Percentiles rank a stretch among this genome's conserved stretches.
phyloP scores from a whole-genome alignment of 352 stramenopile species.

The Plasmopara muralis region DNA sequence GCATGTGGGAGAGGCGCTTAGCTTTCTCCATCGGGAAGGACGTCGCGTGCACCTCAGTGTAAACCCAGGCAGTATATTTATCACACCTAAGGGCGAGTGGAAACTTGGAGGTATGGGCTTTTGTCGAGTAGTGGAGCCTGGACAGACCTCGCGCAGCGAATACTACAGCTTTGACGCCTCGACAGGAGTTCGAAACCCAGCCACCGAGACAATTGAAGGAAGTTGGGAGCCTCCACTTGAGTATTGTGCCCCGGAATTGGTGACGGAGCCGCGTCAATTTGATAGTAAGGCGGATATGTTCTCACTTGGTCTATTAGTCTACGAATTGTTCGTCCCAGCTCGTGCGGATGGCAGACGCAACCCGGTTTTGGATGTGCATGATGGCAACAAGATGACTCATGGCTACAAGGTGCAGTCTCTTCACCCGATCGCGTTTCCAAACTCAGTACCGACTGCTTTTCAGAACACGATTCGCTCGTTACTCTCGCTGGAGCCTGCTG shows the following conservation, averaged over 20 bases:
- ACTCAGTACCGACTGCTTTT: conserved; percentile 64
- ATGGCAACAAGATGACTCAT: conserved; percentile 87
- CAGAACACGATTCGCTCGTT: conserved; percentile 82
- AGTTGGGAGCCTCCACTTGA: conserved; percentile 79
- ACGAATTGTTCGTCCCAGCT: conserved; percentile 78
- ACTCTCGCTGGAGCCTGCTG: conserved; percentile 49
- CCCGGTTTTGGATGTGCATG: conserved; percentile 71
- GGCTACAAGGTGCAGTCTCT: conserved; percentile 86
- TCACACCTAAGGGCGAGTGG: conserved; percentile 88
- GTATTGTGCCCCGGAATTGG: conserved; percentile 80
- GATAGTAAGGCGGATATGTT: conserved; percentile 82
- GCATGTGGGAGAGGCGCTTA: conserved; percentile 84
- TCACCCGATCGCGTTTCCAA: conserved; percentile 77
- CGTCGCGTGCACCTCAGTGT: conserved; percentile 84
- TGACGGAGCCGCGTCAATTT: conserved; percentile 79
- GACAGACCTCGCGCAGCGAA: conserved; percentile 74
- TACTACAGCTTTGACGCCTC: conserved; percentile 67
- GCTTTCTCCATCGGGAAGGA: conserved; percentile 86
- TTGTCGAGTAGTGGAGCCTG: conserved; percentile 74
- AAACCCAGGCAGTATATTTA: conserved; percentile 84
- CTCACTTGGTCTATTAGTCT: conserved; percentile 74
- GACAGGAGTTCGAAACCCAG: conserved; percentile 43
- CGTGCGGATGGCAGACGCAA: conserved; percentile 74
- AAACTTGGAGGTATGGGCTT: conserved; percentile 90
- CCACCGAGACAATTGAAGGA: conserved; percentile 48